Conservation (phyloP, 345 rosid genomes). For the Salix koriyanagi region DNA sequence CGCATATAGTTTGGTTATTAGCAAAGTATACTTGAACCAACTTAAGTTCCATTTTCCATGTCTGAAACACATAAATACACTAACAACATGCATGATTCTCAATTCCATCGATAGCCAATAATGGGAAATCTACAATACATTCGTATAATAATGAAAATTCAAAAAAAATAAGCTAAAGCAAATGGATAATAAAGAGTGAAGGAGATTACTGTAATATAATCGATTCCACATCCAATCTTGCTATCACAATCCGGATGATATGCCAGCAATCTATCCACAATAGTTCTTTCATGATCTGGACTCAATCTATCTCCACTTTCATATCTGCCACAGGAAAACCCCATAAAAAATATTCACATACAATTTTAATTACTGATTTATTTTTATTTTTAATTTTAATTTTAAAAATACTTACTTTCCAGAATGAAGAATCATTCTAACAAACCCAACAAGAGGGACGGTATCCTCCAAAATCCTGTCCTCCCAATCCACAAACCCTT, state of each 20-base stretch:
- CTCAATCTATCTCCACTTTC: constrained; percentile 62
- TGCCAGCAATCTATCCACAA: constrained; percentile 76
- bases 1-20: background rate
- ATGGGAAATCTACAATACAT: background rate
- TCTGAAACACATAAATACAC: background rate
- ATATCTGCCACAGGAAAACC: constrained; percentile 45
- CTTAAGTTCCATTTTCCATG: background rate
- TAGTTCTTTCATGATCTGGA: constrained; percentile 67
- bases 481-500: constrained; percentile 67
- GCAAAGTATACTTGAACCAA: background rate
- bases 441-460: constrained; percentile 87
- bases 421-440: constrained; percentile 86
- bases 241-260: constrained; percentile 71
- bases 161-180: background rate
- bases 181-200: background rate
- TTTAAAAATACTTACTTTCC: constrained; percentile 43
- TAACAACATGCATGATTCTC: background rate
- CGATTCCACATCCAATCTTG: constrained; percentile 87
- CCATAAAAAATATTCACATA: background rate
- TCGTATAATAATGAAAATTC: background rate
- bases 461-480: constrained; percentile 85
- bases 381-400: too few relatives aligned
- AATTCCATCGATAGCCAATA: background rate
- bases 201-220: constrained; percentile 62
- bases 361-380: background rate